These are phyloP conservation scores for Nakazawaea ishiwadae DNA, from an alignment of 805 yeast genomes.

Conservation along the genomic window DNA sequence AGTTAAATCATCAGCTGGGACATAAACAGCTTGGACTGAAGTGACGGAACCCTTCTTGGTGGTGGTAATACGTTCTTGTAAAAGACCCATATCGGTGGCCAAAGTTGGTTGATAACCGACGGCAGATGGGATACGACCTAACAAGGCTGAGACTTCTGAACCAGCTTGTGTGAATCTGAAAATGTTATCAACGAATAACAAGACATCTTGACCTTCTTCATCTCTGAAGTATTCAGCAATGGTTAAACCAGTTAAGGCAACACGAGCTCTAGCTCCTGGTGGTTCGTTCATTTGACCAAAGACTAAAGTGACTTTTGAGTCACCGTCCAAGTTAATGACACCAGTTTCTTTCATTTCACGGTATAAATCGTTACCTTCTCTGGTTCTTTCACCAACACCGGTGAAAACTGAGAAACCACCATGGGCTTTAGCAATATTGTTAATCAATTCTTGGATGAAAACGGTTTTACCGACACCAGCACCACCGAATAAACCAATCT, in stretches of 20 bases:
- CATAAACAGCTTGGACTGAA: conserved; percentile 99
- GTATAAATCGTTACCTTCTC: conserved; percentile 99
- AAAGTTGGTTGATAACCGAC: conserved; percentile 99
- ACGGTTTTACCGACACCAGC: conserved; percentile 99
- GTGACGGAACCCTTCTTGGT: conserved; percentile 99
- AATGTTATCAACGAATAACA: conserved; percentile 98
- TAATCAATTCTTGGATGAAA: conserved; percentile 98
- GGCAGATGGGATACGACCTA: conserved; percentile 99
- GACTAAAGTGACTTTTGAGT: conserved; percentile 98
- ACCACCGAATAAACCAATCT: conserved; percentile 99
- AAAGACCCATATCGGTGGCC: conserved; percentile 99
- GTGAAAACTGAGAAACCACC: conserved; percentile 99
- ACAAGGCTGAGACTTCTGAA: conserved; percentile 99
- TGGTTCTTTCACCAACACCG: conserved; percentile 99
- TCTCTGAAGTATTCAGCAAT: conserved; percentile 99
- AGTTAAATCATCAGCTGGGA: conserved; percentile 99
- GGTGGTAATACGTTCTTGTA: conserved; percentile 99
- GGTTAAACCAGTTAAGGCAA: conserved; percentile 98
- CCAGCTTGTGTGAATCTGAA: conserved; percentile 99
- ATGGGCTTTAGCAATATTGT: conserved; percentile 99
- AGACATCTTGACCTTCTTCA: conserved; percentile 99
- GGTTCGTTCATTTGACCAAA: conserved; percentile 99
- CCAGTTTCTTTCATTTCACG: conserved; percentile 99
- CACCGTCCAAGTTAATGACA: conserved; percentile 99
- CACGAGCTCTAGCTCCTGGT: conserved; percentile 99